Conservation (phyloP, 169 alveolate species). For the Plasmodium ovale region DNA sequence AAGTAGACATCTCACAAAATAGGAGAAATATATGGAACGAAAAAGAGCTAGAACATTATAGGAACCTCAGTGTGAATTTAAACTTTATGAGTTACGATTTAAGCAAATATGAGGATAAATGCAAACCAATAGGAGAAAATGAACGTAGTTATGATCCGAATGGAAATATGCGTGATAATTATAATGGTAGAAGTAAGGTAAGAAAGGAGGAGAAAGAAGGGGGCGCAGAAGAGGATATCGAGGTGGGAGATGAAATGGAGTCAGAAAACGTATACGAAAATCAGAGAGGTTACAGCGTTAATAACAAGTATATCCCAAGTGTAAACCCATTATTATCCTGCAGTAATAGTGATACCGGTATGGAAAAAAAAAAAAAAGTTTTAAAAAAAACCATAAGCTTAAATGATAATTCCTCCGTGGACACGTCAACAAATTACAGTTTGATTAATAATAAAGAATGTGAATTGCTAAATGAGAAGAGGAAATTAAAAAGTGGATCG, state of each 20-base stretch:
- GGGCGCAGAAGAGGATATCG: slow-evolving; percentile 1
- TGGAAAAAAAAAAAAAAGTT: not conserved
- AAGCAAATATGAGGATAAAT: not conserved
- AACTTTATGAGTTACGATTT: not conserved
- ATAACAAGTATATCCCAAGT: not conserved
- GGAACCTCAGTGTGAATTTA: not conserved
- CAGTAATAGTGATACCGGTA: slow-evolving; percentile 3
- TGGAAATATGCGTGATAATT: not conserved
- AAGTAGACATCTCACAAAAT: not conserved
- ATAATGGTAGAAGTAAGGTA: not conserved
- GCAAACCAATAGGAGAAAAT: not conserved
- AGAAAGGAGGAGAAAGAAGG: not conserved
- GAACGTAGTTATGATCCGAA: not conserved
- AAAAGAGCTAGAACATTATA: not conserved
- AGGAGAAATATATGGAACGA: not conserved
- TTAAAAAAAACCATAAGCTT: slow-evolving; percentile 24
- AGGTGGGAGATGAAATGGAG: not conserved
- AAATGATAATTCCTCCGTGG: slow-evolving; percentile 36
- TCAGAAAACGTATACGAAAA: not conserved
- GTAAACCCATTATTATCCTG: not conserved
- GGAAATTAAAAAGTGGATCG: slow-evolving; percentile 14
- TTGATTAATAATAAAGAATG: slow-evolving; percentile 16
- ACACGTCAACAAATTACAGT: slow-evolving; percentile 19
- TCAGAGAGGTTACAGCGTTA: not conserved
- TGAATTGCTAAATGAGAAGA: slow-evolving; percentile 15